Conservation (phyloP, 1,284 basidiomycete species). For the Tilletia indica region DNA sequence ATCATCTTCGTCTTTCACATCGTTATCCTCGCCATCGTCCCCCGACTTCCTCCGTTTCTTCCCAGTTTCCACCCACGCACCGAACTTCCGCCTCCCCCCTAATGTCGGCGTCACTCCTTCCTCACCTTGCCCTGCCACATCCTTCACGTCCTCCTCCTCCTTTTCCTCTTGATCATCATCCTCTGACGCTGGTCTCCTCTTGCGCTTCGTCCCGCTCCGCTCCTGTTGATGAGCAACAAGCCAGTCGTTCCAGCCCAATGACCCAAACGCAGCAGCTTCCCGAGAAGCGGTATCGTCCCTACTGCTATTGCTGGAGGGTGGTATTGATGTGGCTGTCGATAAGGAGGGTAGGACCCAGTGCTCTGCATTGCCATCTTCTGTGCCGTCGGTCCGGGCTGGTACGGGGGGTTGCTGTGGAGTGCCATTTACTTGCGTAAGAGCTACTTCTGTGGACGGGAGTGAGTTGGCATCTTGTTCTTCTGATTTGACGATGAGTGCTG, state of each 20-base stretch:
- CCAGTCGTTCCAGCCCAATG: not conserved
- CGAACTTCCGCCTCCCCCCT: not conserved
- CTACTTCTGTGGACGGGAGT: too few relatives aligned
- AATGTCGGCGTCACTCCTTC: not conserved
- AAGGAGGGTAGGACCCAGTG: not conserved
- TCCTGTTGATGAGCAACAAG: not conserved
- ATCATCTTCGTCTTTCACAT: not conserved
- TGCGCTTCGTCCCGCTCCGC: not conserved
- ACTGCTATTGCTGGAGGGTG: too few relatives aligned
- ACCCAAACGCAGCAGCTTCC: not conserved
- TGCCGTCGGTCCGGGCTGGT: not conserved
- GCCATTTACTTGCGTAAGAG: too few relatives aligned
- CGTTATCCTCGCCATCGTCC: not conserved
- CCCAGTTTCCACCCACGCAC: not conserved
- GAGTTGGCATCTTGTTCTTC: too few relatives aligned
- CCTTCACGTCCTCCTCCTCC: not conserved
- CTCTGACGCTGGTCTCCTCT: not conserved
- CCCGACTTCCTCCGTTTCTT: slow-evolving; percentile 1
- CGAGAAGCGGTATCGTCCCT: not conserved
- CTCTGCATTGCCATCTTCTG: slow-evolving; percentile 10
- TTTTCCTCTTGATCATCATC: not conserved
- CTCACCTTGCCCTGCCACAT: not conserved
- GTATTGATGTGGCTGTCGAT: not conserved
- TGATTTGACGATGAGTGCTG: too few relatives aligned
- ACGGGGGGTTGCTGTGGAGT: too few relatives aligned